A percentile compares a stretch with the other conserved stretches of the same genome.
Conservation (phyloP, 1,284 basidiomycete species). For the Leccinum pachyderme region DNA sequence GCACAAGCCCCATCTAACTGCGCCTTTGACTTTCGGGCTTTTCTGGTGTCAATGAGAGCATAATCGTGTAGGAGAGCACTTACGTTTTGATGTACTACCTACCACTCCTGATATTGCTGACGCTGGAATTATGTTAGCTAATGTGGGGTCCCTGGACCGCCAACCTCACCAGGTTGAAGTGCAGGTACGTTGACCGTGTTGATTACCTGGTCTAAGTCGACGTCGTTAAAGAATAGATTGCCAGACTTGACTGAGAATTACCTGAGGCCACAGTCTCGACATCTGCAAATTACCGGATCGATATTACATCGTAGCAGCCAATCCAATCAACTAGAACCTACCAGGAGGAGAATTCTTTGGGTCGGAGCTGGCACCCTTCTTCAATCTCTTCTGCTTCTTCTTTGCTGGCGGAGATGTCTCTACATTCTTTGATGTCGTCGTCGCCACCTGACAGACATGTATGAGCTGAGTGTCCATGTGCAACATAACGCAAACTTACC, state of each 20-base stretch:
- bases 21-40: constrained; percentile 6
- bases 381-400: constrained; percentile 8
- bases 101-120: neutral
- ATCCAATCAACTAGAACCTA: constrained; percentile 6
- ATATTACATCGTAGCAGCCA: neutral
- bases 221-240: neutral
- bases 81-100: constrained; percentile 11
- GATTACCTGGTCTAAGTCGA: constrained; percentile 8
- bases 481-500: constrained; percentile 7
- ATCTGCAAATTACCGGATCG: constrained; percentile 9
- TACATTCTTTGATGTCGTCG: neutral
- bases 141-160: neutral
- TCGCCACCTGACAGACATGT: constrained; percentile 7
- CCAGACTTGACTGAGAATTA: neutral
- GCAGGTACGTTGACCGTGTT: neutral
- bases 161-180: constrained; percentile 14
- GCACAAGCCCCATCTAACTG: constrained; percentile 15
- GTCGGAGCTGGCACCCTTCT: constrained; percentile 5
- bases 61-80: neutral
- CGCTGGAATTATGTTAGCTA: constrained; percentile 6
- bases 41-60: constrained; percentile 12
- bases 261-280: constrained; percentile 9
- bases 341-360: constrained; percentile 9
- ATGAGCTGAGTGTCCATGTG: constrained; percentile 1
- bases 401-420: neutral